Base-by-base conservation (phyloP, 352 stramenopile species). In the Bremia lactucae region DNA sequence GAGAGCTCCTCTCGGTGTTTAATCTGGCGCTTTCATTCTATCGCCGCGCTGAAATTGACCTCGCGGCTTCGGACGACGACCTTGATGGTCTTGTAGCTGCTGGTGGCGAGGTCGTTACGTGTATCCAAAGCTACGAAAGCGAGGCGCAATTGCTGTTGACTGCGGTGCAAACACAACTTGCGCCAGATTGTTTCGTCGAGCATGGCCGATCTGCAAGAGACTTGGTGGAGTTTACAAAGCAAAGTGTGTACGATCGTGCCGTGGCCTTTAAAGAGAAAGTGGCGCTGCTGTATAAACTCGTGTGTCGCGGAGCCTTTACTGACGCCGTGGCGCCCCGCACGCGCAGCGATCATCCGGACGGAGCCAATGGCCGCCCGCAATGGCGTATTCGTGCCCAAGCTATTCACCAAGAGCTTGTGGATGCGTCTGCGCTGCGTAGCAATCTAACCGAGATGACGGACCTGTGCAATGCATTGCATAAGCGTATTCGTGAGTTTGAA, bases 221-320 rank as follows among this genome's bases (percentile, higher is more conserved):
- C 23, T 40, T 83, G 8, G 52, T 65, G n/a, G 36, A 49, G 19
- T 81, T 83, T 16, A 55, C 59, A 14, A 62, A 78, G 38, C 46
- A 76, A 20, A 59, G 57, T 23, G 46, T 87, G 18, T 61, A 73
- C 0, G 45, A 58, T 4, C 44, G 69, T 16, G 48, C 79, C 8
- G 46, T 62, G 3, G 65, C 75, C 4, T 56, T 88, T 19, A 87
- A 87, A 36, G 74, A 85, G 33, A 74, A 73, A 19, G 33, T 88
- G 15, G 56, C 65, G 0, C 59, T 66, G 25, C 41, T 87, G 15
- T 86, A 76, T 53, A 91, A 91, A 43, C 42, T 71, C 10, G 76
- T 87, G n/a, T 86, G 73, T 21, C 72, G 78, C 22, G 79, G 79
- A 13, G 68, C 73, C 1, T 84, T 91, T 39, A 85, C 71, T 0